Conservation (phyloP, 2,329 filamentous ascomycete species). For the Zymoseptoria passerinii region DNA sequence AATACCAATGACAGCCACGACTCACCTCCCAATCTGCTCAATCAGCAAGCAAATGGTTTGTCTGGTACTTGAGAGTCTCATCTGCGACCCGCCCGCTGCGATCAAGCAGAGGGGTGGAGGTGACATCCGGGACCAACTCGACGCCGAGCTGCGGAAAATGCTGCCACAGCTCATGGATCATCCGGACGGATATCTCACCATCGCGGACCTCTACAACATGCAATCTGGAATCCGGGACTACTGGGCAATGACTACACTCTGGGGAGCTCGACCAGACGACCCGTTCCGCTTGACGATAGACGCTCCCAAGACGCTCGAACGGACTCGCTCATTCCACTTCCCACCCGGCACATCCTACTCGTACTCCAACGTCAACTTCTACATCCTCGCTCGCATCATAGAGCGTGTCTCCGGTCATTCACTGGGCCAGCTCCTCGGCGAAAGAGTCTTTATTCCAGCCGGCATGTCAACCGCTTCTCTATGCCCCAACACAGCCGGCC, state of each 20-base stretch:
- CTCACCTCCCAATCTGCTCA: slow-evolving; percentile 39
- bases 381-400: slow-evolving; percentile 32
- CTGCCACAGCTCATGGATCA: slow-evolving; percentile 19
- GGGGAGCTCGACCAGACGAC: slow-evolving; percentile 36
- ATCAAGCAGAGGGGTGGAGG: slow-evolving; percentile 17
- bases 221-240: slow-evolving; percentile 41
- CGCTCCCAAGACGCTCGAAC: slow-evolving; percentile 23
- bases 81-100: slow-evolving; percentile 23
- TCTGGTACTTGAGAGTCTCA: slow-evolving; percentile 30
- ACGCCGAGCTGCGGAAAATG: slow-evolving; percentile 25
- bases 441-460: slow-evolving; percentile 35
- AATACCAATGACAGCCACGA: slow-evolving; percentile 31
- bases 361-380: slow-evolving; percentile 41
- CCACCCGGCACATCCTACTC: slow-evolving; percentile 36
- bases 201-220: slow-evolving; percentile 34
- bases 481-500: slow-evolving; percentile 31
- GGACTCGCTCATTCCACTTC: slow-evolving; percentile 36
- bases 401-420: slow-evolving; percentile 33
- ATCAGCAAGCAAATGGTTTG: slow-evolving; percentile 42
- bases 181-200: slow-evolving; percentile 24
- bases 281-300: slow-evolving; percentile 32
- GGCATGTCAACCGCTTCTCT: slow-evolving; percentile 37
- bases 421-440: slow-evolving; percentile 30
- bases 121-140: slow-evolving; percentile 12
- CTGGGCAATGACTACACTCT: slow-evolving; percentile 38